These are phyloP conservation scores for Vaccinium macrocarpon DNA, from an alignment of 148 eudicot genomes.

Conservation along the genomic window DNA sequence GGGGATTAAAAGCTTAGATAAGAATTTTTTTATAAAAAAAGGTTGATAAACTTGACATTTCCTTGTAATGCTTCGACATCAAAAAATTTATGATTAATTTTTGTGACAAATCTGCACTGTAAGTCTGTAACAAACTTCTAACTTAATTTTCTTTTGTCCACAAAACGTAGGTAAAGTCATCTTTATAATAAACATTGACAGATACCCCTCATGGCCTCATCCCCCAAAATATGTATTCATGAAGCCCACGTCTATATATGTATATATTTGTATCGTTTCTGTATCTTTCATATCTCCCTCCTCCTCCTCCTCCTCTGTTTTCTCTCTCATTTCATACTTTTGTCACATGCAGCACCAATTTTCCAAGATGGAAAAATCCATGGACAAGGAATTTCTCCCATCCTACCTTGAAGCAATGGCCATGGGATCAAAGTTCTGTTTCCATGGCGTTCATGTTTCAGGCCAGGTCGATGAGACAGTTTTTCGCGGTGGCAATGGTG, in stretches of 20 bases:
- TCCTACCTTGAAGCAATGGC: constrained; percentile 18
- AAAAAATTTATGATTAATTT: neutral
- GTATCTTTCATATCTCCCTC: neutral
- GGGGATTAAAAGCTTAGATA: neutral
- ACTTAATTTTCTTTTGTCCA: constrained; percentile 9
- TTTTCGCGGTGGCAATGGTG: neutral
- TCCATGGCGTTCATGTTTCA: constrained; percentile 13
- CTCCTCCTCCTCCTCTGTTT: neutral
- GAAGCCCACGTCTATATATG: constrained; percentile 9
- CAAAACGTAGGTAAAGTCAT: constrained; percentile 22
- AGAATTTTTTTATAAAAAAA: neutral
- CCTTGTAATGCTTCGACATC: neutral
- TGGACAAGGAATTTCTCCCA: constrained; percentile 29
- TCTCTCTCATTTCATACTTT: constrained; percentile 11
- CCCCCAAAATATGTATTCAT: constrained; percentile 21
- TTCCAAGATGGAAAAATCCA: constrained; percentile 31
- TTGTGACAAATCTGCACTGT: neutral
- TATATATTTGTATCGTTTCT: constrained; percentile 23
- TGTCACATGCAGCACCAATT: constrained; percentile 38
- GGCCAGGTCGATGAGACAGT: neutral
- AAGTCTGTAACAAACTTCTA: neutral
- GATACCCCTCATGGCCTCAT: constrained; percentile 20
- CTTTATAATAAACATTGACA: constrained; percentile 27
- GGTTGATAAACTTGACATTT: neutral
- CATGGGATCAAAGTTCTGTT: constrained; percentile 21